Evolutionary conservation across 1,284 basidiomycete genomes (phyloP), one percentile per base, ranked within the genome.

Genomic region (Malassezia caprae): DNA sequence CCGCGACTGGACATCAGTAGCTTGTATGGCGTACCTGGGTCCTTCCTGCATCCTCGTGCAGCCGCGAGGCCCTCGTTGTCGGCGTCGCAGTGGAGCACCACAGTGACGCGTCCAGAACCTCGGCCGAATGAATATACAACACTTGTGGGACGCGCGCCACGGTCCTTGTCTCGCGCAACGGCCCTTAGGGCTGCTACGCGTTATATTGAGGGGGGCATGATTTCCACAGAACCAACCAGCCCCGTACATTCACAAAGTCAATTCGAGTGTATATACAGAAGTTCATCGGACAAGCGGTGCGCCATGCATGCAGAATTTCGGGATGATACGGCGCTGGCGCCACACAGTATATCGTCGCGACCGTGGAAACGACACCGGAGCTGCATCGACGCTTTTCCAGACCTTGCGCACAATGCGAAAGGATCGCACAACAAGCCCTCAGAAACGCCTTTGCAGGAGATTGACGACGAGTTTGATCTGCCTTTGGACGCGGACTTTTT

Each of bases 401-500:
- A 39, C 21, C 19, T 39, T 3, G 19, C 21, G 5, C 17, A 21
- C 3, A 39, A 39, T 17, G 3, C 37, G 4, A 39, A 39, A 8
- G 37, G 21, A 2, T 34, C 13, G 17, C 6, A 39, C 4, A 39
- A 19, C 1, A 39, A 39, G 24, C 7, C 24, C 4, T 7, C 19
- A 15, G 19, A 24, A 12, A 4, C 41, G 41, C 8, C 41, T n/a
- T 27, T 28, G 24, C 4, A 24, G 2, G 27, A 28, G 13, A 11
- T 8, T 6, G 41, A 43, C 6, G 41, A 43, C 13, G 41, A 43
- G 13, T 43, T 43, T 7, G 41, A 43, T 11, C 13, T 43, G 23
- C 15, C 23, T 28, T 27, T 43, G 13, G 41, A 43, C 41, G 41
- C 23, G 11, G 55, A 48, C 21, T 57, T 57, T 40, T 52, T 57